A percentile compares a stretch with the other conserved stretches of the same genome.
These are phyloP conservation scores for Zoysia matrella DNA, from an alignment of 202 grass and related monocot genomes.

Conservation along the genomic window DNA sequence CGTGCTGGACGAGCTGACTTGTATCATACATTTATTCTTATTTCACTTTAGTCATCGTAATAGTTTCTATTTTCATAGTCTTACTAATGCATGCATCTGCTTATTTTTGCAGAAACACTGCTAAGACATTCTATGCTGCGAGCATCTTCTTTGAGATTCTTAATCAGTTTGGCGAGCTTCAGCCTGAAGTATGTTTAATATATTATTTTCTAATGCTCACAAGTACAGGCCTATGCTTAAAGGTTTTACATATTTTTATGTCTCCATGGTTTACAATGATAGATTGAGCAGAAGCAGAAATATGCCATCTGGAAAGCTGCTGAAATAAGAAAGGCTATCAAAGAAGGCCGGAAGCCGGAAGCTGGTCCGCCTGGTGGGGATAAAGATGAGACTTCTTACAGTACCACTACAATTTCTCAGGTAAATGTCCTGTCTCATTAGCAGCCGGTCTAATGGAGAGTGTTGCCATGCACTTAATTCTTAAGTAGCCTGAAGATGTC, in stretches of 20 bases:
- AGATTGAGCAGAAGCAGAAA: slow-evolving; percentile 98
- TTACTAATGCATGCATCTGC: slow-evolving; percentile 24
- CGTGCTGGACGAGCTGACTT: slow-evolving; percentile 89
- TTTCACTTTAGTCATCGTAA: slow-evolving; percentile 8
- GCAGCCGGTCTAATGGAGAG: background rate
- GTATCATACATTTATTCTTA: slow-evolving; percentile 50
- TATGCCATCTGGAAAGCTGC: slow-evolving; percentile 99
- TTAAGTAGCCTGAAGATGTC: background rate
- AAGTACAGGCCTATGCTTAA: slow-evolving; percentile 2
- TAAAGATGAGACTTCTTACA: slow-evolving; percentile 58
- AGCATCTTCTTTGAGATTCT: slow-evolving; percentile 98
- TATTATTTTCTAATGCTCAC: slow-evolving; percentile 10
- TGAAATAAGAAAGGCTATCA: slow-evolving; percentile 97
- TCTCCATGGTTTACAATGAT: slow-evolving; percentile 25
- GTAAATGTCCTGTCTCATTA: slow-evolving; percentile 48
- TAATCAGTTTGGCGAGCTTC: slow-evolving; percentile 86
- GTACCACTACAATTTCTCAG: slow-evolving; percentile 41
- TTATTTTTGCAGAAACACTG: slow-evolving; percentile 75
- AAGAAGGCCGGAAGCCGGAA: slow-evolving; percentile 91
- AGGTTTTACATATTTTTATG: slow-evolving; percentile 2
- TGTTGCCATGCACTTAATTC: background rate
- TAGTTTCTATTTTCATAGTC: slow-evolving; percentile 14
- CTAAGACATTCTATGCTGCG: slow-evolving; percentile 99
- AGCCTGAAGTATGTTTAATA: slow-evolving; percentile 74
- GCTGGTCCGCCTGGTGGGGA: slow-evolving; percentile 91